phyloP scores from a whole-genome alignment of 805 yeast species.

The Wickerhamiella nectarea region DNA sequence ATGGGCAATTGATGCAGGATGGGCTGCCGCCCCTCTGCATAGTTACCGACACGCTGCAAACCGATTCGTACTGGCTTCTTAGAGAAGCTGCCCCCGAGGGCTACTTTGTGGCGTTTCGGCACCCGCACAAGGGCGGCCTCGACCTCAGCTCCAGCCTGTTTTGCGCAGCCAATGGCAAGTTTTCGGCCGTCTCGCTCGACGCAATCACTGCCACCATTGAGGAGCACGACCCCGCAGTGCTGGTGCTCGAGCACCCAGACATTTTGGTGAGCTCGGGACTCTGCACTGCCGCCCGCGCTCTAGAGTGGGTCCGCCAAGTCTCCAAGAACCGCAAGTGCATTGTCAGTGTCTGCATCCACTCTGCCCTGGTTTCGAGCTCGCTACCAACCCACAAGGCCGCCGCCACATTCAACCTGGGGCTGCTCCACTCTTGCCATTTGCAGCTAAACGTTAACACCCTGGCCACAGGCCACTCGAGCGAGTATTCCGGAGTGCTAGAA shows the following conservation, averaged over 20 bases:
- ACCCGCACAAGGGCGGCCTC: conserved; percentile 7
- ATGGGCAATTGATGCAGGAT: neutral
- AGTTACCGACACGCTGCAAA: conserved; percentile 21
- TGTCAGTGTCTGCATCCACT: conserved; percentile 24
- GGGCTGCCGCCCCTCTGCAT: conserved; percentile 14
- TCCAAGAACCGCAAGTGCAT: conserved; percentile 22
- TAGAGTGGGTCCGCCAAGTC: conserved; percentile 27
- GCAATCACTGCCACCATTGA: conserved; percentile 4
- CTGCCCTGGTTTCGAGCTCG: neutral
- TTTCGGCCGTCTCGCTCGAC: conserved; percentile 8
- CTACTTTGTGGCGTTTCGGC: neutral
- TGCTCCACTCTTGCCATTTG: neutral
- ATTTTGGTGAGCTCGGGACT: conserved; percentile 33
- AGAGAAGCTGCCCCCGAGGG: conserved; percentile 1
- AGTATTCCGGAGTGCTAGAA: neutral
- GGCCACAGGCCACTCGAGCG: neutral
- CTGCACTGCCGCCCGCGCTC: conserved; percentile 27
- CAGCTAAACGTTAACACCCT: conserved; percentile 2
- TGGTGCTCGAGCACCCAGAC: conserved; percentile 38
- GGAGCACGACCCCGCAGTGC: conserved; percentile 16
- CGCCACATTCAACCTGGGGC: neutral
- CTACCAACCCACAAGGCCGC: neutral
- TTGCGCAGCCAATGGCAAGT: neutral
- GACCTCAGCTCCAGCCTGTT: conserved; percentile 15
- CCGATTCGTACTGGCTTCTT: conserved; percentile 18